Base-by-base conservation (phyloP, 805 yeast species). In the Metschnikowia proteae region DNA sequence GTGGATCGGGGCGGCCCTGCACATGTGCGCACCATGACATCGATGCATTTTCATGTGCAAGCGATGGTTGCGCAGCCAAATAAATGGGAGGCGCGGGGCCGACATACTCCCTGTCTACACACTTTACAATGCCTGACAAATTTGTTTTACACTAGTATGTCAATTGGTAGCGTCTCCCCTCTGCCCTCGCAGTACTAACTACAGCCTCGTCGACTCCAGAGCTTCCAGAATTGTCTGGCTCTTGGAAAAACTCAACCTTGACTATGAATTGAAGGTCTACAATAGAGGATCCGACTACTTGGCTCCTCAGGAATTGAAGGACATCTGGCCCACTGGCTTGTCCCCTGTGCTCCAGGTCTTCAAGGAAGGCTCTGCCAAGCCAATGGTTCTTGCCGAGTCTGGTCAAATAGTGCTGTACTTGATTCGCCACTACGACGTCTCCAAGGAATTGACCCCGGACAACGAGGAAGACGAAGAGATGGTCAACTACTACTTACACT, bases 361-460 rank as follows among this genome's bases (percentile, higher is more conserved):
- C 50, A 53, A 50, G 28, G 39, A 46, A 6, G 56, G 54, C 26
- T n/a, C 39, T 6, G 22, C 46, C 22, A 36, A 45, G 32, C 55
- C 55, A 4, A 32, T 68, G 11, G 59, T 62, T 43, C 52, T 82
- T 34, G 81, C 82, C 25, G 92, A 85, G 62, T 75, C 83, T 25
- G 90, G 86, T 3, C 71, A 71, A 41, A 83, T 85, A 41, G 59
- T 80, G 40, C 76, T 73, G 47, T 80, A 80, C 57, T 56, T 85
- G 37, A 62, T 82, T 39, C 58, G 61, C 11, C 65, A 79, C 47
- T 81, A 74, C 59, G 88, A 84, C 58, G 54, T 58, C 22, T 55
- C 58, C 6, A 62, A 70, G 9, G 68, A 63, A 35, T 66, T 81
- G 52, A 61, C 55, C 6, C 77, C 80, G 28, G 52, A 51, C 3